Percentiles rank a stretch among this genome's conserved stretches.
Evolutionary conservation across 192 early-diverging fungal genomes (phyloP).

Genomic region (Lobosporangium transversale): DNA sequence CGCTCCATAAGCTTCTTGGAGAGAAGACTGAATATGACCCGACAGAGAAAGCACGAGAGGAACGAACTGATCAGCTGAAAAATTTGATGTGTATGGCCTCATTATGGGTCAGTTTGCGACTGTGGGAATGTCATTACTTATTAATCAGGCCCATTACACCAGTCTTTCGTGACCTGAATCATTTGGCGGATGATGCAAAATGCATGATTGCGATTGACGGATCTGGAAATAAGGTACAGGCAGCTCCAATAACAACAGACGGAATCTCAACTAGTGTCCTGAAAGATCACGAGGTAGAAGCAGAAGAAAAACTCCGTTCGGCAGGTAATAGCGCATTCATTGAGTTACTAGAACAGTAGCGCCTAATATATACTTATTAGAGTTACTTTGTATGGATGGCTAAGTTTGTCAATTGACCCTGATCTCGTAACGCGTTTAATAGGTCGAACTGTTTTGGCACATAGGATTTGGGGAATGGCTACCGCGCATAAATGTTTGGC

Average conservation of each 20-base stretch:
- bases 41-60: background rate
- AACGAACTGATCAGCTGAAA: background rate
- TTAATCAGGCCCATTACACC: slow-evolving; percentile 11
- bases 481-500: slow-evolving; percentile 5
- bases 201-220: slow-evolving; percentile 18
- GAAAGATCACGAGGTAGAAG: background rate
- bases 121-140: slow-evolving; percentile 35
- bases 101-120: slow-evolving; percentile 22
- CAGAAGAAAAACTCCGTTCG: slow-evolving; percentile 15
- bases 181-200: slow-evolving; percentile 6
- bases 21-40: too few relatives aligned
- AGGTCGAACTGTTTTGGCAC: slow-evolving; percentile 25
- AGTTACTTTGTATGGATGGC: background rate
- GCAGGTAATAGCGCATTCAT: slow-evolving; percentile 28
- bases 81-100: slow-evolving; percentile 15
- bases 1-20: slow-evolving; percentile 3
- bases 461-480: slow-evolving; percentile 26
- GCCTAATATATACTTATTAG: too few relatives aligned
- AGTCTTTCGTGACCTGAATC: slow-evolving; percentile 10
- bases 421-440: background rate
- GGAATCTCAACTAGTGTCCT: background rate
- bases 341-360: too few relatives aligned
- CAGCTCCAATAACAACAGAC: too few relatives aligned
- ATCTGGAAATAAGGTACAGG: slow-evolving; percentile 5
- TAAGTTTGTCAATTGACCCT: too few relatives aligned